Evolutionary conservation across 805 yeast species (phyloP).

Genomic region (Nakazawaea wyomingensis): DNA sequence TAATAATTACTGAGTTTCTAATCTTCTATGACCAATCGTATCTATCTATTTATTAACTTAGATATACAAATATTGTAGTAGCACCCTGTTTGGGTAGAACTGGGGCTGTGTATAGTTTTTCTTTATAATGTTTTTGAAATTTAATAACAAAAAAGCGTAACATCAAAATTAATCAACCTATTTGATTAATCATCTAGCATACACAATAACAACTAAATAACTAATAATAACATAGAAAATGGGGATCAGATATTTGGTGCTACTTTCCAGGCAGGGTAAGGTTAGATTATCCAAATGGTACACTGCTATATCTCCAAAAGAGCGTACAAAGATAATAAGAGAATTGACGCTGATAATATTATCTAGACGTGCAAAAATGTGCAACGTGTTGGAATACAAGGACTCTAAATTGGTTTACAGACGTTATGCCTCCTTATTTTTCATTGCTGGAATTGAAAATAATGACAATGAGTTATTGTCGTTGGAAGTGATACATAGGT

Average conservation of each 20-base stretch:
- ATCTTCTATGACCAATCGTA: too few species aligned
- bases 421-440: slow-evolving; percentile 89
- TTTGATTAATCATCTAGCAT: too few species aligned
- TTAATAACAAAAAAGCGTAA: too few species aligned
- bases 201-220: too few species aligned
- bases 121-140: too few species aligned
- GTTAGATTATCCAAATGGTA: slow-evolving; percentile 94
- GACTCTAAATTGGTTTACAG: slow-evolving; percentile 84
- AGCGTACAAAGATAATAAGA: slow-evolving; percentile 74
- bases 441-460: slow-evolving; percentile 78
- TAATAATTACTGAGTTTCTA: too few species aligned
- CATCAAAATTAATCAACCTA: too few species aligned
- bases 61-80: too few species aligned
- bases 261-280: slow-evolving; percentile 92
- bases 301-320: slow-evolving; percentile 74
- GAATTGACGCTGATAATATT: slow-evolving; percentile 85
- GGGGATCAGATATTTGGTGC: slow-evolving; percentile 75
- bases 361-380: slow-evolving; percentile 87
- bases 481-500: slow-evolving; percentile 83
- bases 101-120: too few species aligned
- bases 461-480: slow-evolving; percentile 84
- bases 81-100: too few species aligned
- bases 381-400: slow-evolving; percentile 84
- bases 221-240: too few species aligned
- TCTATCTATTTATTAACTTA: too few species aligned